Evolutionary conservation across 2,329 filamentous ascomycete species (phyloP), one percentile per base, ranked within the genome.

Genomic region (Juglanconis juglandina): DNA sequence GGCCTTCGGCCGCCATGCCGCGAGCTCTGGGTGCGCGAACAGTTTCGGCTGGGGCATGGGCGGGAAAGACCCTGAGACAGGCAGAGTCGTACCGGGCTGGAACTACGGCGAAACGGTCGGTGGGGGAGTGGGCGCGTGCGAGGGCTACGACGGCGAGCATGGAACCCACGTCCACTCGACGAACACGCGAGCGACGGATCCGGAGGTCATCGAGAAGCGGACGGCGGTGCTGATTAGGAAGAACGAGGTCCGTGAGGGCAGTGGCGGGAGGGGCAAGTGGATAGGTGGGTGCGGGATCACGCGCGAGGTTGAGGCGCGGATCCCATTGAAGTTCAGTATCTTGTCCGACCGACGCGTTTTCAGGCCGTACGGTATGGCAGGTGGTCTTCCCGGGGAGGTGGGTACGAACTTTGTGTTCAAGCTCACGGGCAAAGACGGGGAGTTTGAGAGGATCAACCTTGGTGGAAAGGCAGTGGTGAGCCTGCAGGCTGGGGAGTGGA

Each of bases 341-440:
- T 57, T 76, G 33, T 74, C 69, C 10, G 73, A 75, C 9, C 61
- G 73, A 1, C 60, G 73, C 0, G 72, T 73, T 1, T 71, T 69
- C 41, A 57, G 63, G 6, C 71, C 73, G 0, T 75, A 72, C 17
- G 73, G 72, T 0, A 72, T 75, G 71, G 63, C 64, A 4, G 72
- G 71, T 4, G 72, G 73, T 1, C 41, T 60, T 2, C 62, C 66
- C 0, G 71, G 67, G 0, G 54, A 56, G 48, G 65, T 60, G 14
- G 73, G 70, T 1, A 53, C 63, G 44, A 73, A 75, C 14, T 68
- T 65, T 30, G 69, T 64, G 0, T 71, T 71, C 52, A 64, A 65
- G 60, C 68, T 56, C 35, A 72, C 71, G n/a, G 66, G 65, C 2
- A 66, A 32, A 64, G 69, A 1, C 65, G 53, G 4, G 4, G 50